phyloP scores from a whole-genome alignment of 306 rosid species.

The Elaeagnus macrophylla region DNA sequence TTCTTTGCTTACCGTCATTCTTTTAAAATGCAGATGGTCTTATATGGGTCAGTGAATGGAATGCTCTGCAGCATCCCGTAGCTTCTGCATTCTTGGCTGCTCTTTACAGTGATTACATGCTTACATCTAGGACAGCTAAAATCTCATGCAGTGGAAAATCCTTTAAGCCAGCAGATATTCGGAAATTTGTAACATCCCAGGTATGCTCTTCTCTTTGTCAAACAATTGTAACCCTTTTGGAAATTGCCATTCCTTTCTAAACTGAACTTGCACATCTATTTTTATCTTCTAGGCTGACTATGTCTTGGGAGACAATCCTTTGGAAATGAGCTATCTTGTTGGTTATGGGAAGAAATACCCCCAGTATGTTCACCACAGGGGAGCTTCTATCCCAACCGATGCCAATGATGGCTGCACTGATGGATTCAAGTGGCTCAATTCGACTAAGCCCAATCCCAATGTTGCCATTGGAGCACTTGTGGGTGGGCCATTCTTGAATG shows the following conservation, averaged over 20 bases:
- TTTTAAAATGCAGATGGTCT: constrained; percentile 52
- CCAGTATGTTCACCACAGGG: constrained; percentile 86
- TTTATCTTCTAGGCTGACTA: constrained; percentile 60
- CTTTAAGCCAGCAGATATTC: constrained; percentile 43
- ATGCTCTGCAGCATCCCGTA: constrained; percentile 61
- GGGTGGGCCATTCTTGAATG: constrained; percentile 87
- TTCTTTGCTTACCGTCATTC: constrained; percentile 2
- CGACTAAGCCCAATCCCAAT: constrained; percentile 75
- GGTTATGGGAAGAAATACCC: constrained; percentile 85
- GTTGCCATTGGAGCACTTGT: constrained; percentile 85
- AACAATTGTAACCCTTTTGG: constrained; percentile 1
- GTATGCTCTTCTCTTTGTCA: constrained; percentile 14
- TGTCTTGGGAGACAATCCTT: constrained; percentile 80
- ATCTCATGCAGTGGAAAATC: constrained; percentile 43
- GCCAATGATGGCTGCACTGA: constrained; percentile 52
- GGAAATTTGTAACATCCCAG: constrained; percentile 56
- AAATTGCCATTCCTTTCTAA: constrained; percentile 6
- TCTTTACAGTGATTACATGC: constrained; percentile 65
- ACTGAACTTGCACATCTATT: constrained; percentile 1
- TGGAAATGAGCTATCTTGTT: constrained; percentile 73
- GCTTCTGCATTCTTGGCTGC: constrained; percentile 63
- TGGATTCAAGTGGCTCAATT: constrained; percentile 65
- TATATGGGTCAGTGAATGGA: constrained; percentile 84
- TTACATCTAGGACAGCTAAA: constrained; percentile 34
- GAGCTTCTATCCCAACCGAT: constrained; percentile 77